phyloP scores from a whole-genome alignment of 352 stramenopile species.

The Globisporangium mamillatum region DNA sequence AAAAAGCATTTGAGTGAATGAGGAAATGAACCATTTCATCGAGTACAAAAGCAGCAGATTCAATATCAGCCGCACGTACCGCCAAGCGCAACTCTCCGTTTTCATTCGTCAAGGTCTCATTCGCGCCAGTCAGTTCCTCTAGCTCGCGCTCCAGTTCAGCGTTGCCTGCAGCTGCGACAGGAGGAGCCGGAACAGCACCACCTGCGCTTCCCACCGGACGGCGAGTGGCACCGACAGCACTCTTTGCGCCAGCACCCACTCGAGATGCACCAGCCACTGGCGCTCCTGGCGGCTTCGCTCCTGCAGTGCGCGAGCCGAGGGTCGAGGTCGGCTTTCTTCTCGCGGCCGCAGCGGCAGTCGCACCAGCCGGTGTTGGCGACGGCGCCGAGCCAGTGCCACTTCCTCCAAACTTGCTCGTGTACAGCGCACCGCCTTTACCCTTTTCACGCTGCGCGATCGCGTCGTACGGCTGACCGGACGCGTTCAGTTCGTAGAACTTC shows the following conservation, averaged over 20 bases:
- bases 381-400: slow-evolving; percentile 20
- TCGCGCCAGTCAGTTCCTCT: slow-evolving; percentile 62
- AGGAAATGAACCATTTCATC: neutral
- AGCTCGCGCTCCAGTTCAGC: slow-evolving; percentile 68
- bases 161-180: slow-evolving; percentile 23
- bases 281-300: slow-evolving; percentile 46
- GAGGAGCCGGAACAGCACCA: slow-evolving; percentile 15
- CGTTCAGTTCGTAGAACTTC: slow-evolving; percentile 90
- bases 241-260: slow-evolving; percentile 11
- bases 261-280: slow-evolving; percentile 30
- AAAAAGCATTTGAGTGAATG: neutral
- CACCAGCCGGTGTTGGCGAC: slow-evolving; percentile 23
- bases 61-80: slow-evolving; percentile 29
- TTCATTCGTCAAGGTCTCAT: slow-evolving; percentile 74
- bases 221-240: slow-evolving; percentile 21
- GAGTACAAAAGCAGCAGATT: neutral
- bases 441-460: slow-evolving; percentile 87
- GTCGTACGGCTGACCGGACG: slow-evolving; percentile 92
- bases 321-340: slow-evolving; percentile 42
- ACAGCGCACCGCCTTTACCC: slow-evolving; percentile 91
- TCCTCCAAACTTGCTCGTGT: slow-evolving; percentile 65
- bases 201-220: slow-evolving; percentile 32
- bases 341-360: slow-evolving; percentile 22
- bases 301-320: slow-evolving; percentile 22
- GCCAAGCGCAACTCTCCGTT: slow-evolving; percentile 70